Evolutionary conservation across 495 filamentous ascomycete genomes (phyloP).

Genomic region (Aspergillus kassunensis): DNA sequence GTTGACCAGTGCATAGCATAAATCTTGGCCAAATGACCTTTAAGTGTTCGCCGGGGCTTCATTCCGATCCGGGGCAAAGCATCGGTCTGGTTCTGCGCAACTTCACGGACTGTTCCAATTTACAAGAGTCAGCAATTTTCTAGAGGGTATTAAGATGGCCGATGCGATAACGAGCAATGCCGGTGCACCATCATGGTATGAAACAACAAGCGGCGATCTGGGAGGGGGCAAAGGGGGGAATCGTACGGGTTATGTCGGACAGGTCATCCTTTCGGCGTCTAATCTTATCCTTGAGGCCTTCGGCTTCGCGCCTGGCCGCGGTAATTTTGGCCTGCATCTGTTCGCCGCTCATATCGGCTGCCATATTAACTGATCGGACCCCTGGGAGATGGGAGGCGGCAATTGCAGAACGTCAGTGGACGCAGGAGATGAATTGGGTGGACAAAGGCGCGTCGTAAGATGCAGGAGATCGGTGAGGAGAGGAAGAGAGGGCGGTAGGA

Average conservation of each 20-base stretch:
- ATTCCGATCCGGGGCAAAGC: constrained; percentile 87
- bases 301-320: constrained; percentile 93
- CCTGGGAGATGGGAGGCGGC: constrained; percentile 23
- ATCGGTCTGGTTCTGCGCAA: constrained; percentile 85
- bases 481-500: constrained; percentile 19
- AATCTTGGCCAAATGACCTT: constrained; percentile 97
- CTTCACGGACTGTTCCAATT: constrained; percentile 71
- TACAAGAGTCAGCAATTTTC: constrained; percentile 18
- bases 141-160: constrained; percentile 7
- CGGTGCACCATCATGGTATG: neutral
- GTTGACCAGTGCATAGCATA: constrained; percentile 99
- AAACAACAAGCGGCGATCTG: neutral
- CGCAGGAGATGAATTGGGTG: constrained; percentile 23
- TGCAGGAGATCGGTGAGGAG: constrained; percentile 21
- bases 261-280: constrained; percentile 99
- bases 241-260: constrained; percentile 94
- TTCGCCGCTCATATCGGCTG: constrained; percentile 64
- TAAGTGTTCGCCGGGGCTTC: constrained; percentile 91
- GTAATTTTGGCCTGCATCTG: constrained; percentile 88
- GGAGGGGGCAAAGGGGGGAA: constrained; percentile 9
- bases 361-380: constrained; percentile 38
- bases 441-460: constrained; percentile 18
- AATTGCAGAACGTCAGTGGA: constrained; percentile 18
- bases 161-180: neutral
- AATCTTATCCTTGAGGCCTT: constrained; percentile 96